phyloP scores from a whole-genome alignment of 441 rosid species.

The Dalechampia spathulata region DNA sequence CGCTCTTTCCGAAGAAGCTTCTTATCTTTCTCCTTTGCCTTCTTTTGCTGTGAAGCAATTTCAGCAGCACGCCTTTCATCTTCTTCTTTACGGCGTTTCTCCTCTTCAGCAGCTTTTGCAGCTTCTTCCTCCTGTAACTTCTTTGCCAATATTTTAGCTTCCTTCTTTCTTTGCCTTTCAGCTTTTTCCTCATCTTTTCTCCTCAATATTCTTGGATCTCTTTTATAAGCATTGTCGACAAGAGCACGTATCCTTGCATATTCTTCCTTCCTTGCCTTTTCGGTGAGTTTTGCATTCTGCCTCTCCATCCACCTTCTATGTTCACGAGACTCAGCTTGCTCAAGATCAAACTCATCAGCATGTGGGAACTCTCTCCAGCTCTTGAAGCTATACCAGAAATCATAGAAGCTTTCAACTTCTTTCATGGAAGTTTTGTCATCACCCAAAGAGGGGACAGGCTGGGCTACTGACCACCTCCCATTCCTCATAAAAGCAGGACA shows the following conservation, averaged over 20 bases:
- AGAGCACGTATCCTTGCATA: conserved; percentile 75
- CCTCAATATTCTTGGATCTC: conserved; percentile 78
- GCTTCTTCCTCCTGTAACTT: conserved; percentile 88
- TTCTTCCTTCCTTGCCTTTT: conserved; percentile 91
- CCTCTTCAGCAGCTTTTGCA: conserved; percentile 76
- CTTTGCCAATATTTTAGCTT: conserved; percentile 74
- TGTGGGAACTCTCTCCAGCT: conserved; percentile 99
- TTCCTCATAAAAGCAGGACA: conserved; percentile 96
- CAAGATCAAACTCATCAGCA: conserved; percentile 92
- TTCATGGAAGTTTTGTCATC: conserved; percentile 54
- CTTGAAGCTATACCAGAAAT: conserved; percentile 86
- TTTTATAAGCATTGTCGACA: conserved; percentile 84
- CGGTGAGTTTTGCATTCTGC: conserved; percentile 86
- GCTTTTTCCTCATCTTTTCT: conserved; percentile 86
- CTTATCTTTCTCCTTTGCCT: conserved; percentile 82
- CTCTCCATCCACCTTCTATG: conserved; percentile 99
- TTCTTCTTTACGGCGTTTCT: conserved; percentile 63
- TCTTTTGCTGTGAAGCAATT: conserved; percentile 78
- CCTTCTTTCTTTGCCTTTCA: conserved; percentile 83
- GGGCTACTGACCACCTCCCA: conserved; percentile 88
- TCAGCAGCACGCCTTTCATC: conserved; percentile 79
- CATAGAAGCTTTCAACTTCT: conserved; percentile 74
- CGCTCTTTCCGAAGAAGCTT: conserved; percentile 87
- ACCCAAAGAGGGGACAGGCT: conserved; percentile 67
- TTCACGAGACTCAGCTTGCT: conserved; percentile 93